Percentiles rank a stretch among this genome's conserved stretches.
These are phyloP conservation scores for Alternaria tenuissima DNA, from an alignment of 2,329 filamentous ascomycete genomes.

Conservation along the genomic window DNA sequence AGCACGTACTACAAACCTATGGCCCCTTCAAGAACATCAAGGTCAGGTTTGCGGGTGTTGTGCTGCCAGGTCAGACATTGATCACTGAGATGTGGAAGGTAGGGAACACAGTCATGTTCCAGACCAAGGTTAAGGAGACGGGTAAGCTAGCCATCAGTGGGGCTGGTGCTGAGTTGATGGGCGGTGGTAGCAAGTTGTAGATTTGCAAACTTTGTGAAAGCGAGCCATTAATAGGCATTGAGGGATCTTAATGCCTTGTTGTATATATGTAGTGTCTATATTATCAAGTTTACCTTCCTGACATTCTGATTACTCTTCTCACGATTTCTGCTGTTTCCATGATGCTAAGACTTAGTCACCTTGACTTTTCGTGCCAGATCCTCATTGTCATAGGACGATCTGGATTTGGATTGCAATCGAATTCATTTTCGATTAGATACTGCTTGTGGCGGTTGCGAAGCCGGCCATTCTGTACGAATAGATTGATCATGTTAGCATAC, in stretches of 20 bases:
- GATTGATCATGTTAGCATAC: no score
- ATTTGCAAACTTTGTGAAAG: not conserved
- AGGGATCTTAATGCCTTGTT: not conserved
- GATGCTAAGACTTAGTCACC: no score
- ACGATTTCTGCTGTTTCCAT: no score
- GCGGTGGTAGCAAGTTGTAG: conserved; percentile 54
- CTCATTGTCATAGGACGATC: no score
- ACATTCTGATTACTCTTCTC: no score
- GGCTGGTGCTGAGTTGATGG: conserved; percentile 78
- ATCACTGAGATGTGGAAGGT: conserved; percentile 96
- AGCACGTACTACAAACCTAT: conserved; percentile 86
- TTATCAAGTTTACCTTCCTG: not conserved
- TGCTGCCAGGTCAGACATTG: conserved; percentile 86
- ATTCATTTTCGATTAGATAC: no score
- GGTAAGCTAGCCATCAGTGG: conserved; percentile 87
- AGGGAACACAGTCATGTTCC: conserved; percentile 79
- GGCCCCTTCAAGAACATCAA: conserved; percentile 91
- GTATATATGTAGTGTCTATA: conserved; percentile 11
- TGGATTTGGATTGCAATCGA: no score
- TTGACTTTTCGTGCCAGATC: no score
- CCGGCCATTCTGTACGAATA: no score
- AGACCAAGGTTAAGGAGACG: conserved; percentile 89
- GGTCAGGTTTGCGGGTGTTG: conserved; percentile 86
- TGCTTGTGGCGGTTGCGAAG: no score
- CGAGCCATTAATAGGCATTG: not conserved